Base-by-base conservation (phyloP, 2,329 filamentous ascomycete species). In the Aspergillus floridensis region DNA sequence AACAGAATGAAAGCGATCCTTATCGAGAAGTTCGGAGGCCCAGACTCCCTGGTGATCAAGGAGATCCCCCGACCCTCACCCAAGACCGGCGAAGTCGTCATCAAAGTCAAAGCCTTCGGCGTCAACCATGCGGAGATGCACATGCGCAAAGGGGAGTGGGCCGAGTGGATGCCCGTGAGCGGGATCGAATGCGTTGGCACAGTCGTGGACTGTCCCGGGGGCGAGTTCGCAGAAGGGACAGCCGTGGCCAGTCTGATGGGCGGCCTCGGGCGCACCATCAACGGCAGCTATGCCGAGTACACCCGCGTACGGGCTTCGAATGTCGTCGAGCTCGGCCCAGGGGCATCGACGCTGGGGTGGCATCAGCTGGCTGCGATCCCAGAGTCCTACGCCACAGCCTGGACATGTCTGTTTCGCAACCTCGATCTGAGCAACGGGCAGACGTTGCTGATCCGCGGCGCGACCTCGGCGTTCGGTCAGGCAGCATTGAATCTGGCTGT, bases 191-290 rank as follows among this genome's bases (percentile, higher is more conserved):
- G 78, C 61, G 78, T 79, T 54, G 79, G 79, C n/a, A 69, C 68
- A 16, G 70, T 80, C 8, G 71, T 65, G 14, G 64, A 65, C 22
- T 78, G 73, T 59, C 76, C 75, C 1, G 68, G 66, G 10, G 69
- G 68, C 24, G 68, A 75, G 46, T 66, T 79, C 26, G 50, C 60
- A 1, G 29, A 67, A 11, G 77, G 76, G 16, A 68, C 59, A 21
- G 67, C 68, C 22, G 77, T 79, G 5, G 71, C 70, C 7, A 72
- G 67, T 16, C 60, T 79, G 12, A 80, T 80, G 79, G 78, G 79
- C 11, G 78, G 78, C 1, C 63, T 80, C 51, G 79, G 79, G 1
- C 66, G 77, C 5, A 78, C 58, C 19, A 66, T 68, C 11, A 69
- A 70, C 2, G 78, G 78, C 3, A 67, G 73, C 2, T 81, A 80